A percentile compares a stretch with the other conserved stretches of the same genome.
Conservation (phyloP, 768 basidiomycete species). For the Mycena capillaripes region DNA sequence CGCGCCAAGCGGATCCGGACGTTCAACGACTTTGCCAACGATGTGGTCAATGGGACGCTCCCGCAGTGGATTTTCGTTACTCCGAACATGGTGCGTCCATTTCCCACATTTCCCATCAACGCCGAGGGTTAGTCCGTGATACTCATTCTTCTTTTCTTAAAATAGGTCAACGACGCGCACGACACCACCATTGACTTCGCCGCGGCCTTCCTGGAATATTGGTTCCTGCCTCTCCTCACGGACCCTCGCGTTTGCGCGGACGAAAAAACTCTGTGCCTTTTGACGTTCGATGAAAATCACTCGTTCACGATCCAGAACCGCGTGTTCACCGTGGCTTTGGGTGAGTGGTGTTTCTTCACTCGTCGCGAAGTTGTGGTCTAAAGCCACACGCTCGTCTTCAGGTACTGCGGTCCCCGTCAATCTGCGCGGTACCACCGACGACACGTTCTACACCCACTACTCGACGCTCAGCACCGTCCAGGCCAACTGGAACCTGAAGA, state of each 20-base stretch:
- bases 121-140: too few relatives aligned
- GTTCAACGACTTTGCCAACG: constrained; percentile 70
- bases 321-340: constrained; percentile 59
- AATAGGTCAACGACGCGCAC: constrained; percentile 63
- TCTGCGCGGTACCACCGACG: constrained; percentile 61
- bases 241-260: constrained; percentile 67
- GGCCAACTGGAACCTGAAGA: too few relatives aligned
- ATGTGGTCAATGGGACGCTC: constrained; percentile 62
- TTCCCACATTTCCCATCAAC: too few relatives aligned
- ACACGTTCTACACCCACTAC: constrained; percentile 74
- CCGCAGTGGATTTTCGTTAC: constrained; percentile 76
- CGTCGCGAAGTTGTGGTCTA: too few relatives aligned
- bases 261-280: too few relatives aligned
- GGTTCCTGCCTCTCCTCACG: constrained; percentile 61
- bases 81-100: constrained; percentile 59
- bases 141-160: neutral
- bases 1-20: constrained; percentile 65
- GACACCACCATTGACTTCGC: constrained; percentile 69
- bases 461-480: constrained; percentile 66
- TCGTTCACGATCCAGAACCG: constrained; percentile 59
- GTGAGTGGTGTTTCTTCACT: constrained; percentile 23
- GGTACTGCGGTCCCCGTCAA: constrained; percentile 56
- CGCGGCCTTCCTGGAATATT: constrained; percentile 46
- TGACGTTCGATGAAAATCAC: constrained; percentile 75
- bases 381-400: neutral